Evolutionary conservation across 2,329 filamentous ascomycete genomes (phyloP), one percentile per base, ranked within the genome.

Genomic region (Coleophoma eucalyptorum): DNA sequence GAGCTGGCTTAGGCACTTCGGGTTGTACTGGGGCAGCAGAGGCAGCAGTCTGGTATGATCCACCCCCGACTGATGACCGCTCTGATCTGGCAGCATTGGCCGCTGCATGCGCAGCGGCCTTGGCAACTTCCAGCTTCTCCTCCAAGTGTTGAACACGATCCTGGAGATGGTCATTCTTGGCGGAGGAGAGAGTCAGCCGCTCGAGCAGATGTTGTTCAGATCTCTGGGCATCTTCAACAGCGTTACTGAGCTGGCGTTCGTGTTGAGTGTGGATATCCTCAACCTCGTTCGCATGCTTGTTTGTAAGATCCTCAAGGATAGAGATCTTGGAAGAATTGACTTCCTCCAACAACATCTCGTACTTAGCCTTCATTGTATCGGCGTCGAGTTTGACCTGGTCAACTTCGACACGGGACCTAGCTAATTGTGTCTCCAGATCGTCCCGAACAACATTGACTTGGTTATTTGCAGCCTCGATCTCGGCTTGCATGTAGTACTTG

Each of bases 41-140:
- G n/a, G 20, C 20, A 12, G 20, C 19, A 32, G 13, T 15, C 76
- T 77, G 26, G 12, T 11, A 12, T n/a, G 42, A 44, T 4, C 20
- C 15, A 12, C 42, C 42, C 33, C 46, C 42, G 21, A 48, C 37
- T 33, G 44, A 32, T 26, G n/a, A n/a, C 26, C 42, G 21, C 10
- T 35, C 44, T 18, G 74, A 75, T 66, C 84, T 84, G 40, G 87
- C 87, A 33, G 89, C 90, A 67, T 87, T 81, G 15, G 83, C 90
- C 15, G 92, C 93, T 35, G 91, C 90, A 53, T 84, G 83, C 10
- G 91, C 92, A 32, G 92, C 92, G 64, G 91, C 84, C 66, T 92
- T 92, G 20, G 93, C 87, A 59, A 97, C 88, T 60, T 95, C 87
- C 15, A 99, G 80, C 68, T 91, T 93, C 67, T 97, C 92, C 67